Conservation (phyloP, 2,329 filamentous ascomycete genomes). For the Chaetomiaceae sp. region DNA sequence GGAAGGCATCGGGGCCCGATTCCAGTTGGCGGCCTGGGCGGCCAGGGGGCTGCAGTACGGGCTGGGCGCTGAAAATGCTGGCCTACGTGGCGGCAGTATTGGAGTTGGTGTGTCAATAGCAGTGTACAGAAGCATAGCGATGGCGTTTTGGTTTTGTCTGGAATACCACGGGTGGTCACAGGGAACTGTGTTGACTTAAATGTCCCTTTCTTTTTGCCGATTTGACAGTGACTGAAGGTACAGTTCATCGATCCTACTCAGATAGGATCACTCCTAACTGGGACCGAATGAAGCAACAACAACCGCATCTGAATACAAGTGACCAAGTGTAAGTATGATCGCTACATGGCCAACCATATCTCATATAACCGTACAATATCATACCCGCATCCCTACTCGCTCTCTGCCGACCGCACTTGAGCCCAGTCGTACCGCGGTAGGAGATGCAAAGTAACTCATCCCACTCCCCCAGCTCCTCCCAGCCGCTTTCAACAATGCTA, state of each 20-base stretch:
- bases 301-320: too few species aligned
- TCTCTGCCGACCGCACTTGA: background rate
- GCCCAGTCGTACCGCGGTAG: background rate
- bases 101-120: too few species aligned
- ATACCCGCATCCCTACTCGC: background rate
- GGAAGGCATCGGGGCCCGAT: constrained; percentile 13
- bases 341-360: background rate
- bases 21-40: constrained; percentile 1
- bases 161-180: background rate
- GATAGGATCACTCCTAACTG: too few species aligned
- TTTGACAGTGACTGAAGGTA: too few species aligned
- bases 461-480: too few species aligned
- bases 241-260: too few species aligned
- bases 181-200: too few species aligned
- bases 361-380: background rate
- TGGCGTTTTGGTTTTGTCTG: constrained; percentile 9
- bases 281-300: too few species aligned
- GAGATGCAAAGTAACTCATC: too few species aligned
- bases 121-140: constrained; percentile 9
- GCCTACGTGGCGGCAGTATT: too few species aligned
- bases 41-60: constrained; percentile 5
- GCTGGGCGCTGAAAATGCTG: constrained; percentile 6
- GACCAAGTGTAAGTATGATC: background rate
- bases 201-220: too few species aligned
- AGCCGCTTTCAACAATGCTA: too few species aligned